phyloP scores from a whole-genome alignment of 257 asterid species.

The Prunella vulgaris region DNA sequence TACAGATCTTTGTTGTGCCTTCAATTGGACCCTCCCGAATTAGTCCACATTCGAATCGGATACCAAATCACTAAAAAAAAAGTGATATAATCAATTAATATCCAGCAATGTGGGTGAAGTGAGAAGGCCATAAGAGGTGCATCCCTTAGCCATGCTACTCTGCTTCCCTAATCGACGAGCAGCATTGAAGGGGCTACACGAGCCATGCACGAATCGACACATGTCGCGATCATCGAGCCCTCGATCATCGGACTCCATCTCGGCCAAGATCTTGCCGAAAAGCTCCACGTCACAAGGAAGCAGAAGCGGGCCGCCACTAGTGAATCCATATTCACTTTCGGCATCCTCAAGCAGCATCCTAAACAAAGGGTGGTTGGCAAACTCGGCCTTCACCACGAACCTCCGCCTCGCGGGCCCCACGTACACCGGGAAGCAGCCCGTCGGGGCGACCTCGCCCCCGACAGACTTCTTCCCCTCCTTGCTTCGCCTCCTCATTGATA shows the following conservation, averaged over 20 bases:
- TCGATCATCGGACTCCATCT: constrained; percentile 30
- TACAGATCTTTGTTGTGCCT: no score
- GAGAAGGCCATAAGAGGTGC: no score
- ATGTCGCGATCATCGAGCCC: neutral
- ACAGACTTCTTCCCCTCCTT: no score
- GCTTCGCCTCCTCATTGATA: constrained; percentile 11
- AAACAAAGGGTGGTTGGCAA: constrained; percentile 53
- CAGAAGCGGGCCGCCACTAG: constrained; percentile 41
- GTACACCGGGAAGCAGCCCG: constrained; percentile 48
- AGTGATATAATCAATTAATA: no score
- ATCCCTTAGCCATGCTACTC: no score
- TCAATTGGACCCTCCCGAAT: no score
- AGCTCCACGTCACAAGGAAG: constrained; percentile 59
- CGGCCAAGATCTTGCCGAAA: constrained; percentile 42
- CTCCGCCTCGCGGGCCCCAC: constrained; percentile 48
- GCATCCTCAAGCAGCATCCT: constrained; percentile 65
- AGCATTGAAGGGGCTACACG: constrained; percentile 21
- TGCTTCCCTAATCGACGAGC: no score
- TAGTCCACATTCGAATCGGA: no score
- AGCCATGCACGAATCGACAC: neutral
- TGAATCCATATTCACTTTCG: constrained; percentile 53
- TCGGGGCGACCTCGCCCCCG: constrained; percentile 25
- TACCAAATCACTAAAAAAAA: no score
- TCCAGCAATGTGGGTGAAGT: no score
- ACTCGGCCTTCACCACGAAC: constrained; percentile 41